Evolutionary conservation across 2,329 filamentous ascomycete species (phyloP).

Genomic region (Sordariomycetes sp.): DNA sequence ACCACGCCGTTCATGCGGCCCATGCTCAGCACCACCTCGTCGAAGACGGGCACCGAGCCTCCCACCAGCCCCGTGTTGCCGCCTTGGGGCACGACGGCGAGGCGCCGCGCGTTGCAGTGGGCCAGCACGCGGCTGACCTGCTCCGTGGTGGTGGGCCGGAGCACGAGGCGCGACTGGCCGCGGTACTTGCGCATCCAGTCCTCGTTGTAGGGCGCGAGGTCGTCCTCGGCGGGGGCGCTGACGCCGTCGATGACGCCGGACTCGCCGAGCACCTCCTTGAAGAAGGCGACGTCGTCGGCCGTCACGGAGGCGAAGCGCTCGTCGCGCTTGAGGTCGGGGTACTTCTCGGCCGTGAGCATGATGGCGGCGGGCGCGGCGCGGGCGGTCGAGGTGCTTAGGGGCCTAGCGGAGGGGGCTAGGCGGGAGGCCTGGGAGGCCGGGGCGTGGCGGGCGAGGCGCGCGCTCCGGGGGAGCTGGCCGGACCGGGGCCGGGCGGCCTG

Average conservation of each 20-base stretch:
- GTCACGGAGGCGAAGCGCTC: conserved; percentile 64
- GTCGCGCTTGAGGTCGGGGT: conserved; percentile 75
- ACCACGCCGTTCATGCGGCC: conserved; percentile 83
- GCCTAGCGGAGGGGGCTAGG: not conserved
- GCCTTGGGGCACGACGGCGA: conserved; percentile 93
- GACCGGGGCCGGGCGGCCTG: conserved; percentile 9
- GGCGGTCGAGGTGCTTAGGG: not conserved
- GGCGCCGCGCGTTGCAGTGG: conserved; percentile 88
- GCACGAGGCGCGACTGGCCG: conserved; percentile 75
- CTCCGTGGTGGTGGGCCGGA: conserved; percentile 75
- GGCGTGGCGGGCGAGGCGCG: not conserved
- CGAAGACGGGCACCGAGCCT: conserved; percentile 91
- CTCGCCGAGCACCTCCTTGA: conserved; percentile 69
- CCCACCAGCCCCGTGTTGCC: conserved; percentile 95
- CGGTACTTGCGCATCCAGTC: conserved; percentile 99
- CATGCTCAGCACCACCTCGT: conserved; percentile 92
- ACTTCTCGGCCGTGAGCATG: conserved; percentile 77
- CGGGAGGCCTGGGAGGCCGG: not conserved
- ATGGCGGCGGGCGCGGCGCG: conserved; percentile 12
- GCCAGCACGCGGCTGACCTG: conserved; percentile 84
- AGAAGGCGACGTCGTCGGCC: conserved; percentile 69
- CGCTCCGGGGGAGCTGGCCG: conserved; percentile 6
- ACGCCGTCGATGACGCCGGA: conserved; percentile 80
- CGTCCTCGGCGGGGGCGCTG: conserved; percentile 51
- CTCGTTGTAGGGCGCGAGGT: conserved; percentile 85